Percentiles rank a stretch among this genome's conserved stretches.
These are phyloP conservation scores for Scenedesmus sp. DNA, from an alignment of 163 green algal genomes.

Conservation along the genomic window DNA sequence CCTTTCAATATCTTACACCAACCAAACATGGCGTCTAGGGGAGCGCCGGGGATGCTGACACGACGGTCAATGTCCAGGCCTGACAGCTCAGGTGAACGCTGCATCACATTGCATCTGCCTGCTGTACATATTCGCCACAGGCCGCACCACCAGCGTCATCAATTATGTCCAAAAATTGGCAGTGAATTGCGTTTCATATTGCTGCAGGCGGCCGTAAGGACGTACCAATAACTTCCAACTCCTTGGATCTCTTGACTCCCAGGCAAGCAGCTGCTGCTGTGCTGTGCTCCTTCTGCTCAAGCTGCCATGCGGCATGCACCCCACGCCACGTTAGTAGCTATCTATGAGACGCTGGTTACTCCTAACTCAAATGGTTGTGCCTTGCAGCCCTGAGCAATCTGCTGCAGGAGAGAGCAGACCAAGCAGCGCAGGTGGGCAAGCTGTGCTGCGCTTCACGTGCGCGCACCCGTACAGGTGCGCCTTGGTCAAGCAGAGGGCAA, in stretches of 20 bases:
- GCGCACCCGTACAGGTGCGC: too few species aligned
- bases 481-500: too few species aligned
- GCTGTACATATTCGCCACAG: background rate
- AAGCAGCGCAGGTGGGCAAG: background rate
- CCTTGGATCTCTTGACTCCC: background rate
- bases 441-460: background rate
- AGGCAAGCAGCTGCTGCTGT: slow-evolving; percentile 19
- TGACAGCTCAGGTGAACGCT: background rate
- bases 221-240: slow-evolving; percentile 14
- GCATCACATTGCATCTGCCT: background rate
- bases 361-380: too few species aligned
- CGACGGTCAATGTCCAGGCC: slow-evolving; percentile 15
- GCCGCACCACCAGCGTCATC: background rate
- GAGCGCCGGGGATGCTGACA: background rate
- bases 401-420: background rate
- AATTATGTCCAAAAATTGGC: background rate
- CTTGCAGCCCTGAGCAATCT: background rate
- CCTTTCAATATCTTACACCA: too few species aligned
- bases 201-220: slow-evolving; percentile 34
- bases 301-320: background rate
- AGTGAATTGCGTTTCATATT: background rate
- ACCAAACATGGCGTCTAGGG: background rate
- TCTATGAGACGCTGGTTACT: too few species aligned
- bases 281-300: background rate
- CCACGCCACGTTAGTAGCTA: too few species aligned